phyloP scores from a whole-genome alignment of 2,329 filamentous ascomycete genomes.

The Colletotrichum spaethianum region DNA sequence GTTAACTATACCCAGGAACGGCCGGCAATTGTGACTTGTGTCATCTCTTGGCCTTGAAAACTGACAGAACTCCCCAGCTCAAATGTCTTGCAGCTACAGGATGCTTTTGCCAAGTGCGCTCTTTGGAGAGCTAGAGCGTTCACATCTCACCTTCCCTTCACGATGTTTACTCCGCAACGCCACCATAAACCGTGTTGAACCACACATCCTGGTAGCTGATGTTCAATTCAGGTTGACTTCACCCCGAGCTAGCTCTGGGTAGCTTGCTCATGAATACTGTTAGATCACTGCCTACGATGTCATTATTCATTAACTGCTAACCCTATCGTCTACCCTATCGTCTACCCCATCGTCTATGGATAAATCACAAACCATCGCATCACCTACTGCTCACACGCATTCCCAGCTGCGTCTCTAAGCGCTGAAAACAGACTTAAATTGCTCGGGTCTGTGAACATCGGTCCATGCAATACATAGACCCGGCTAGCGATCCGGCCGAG shows the following conservation, averaged over 20 bases:
- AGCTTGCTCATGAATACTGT: not conserved
- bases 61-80: not conserved
- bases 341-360: too few species aligned
- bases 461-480: not conserved
- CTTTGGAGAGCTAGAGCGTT: not conserved
- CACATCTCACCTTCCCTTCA: slow-evolving; percentile 18
- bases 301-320: not conserved
- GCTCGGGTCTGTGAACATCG: not conserved
- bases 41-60: slow-evolving; percentile 9
- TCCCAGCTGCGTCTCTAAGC: not conserved
- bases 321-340: too few species aligned
- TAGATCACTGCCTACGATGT: not conserved
- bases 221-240: not conserved
- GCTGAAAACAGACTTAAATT: not conserved
- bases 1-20: not conserved
- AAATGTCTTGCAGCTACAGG: not conserved
- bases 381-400: too few species aligned
- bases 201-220: not conserved
- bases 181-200: not conserved
- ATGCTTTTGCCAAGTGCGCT: slow-evolving; percentile 16
- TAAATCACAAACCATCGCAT: not conserved
- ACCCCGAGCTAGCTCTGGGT: not conserved
- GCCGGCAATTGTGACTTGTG: slow-evolving; percentile 2
- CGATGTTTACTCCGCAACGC: not conserved
- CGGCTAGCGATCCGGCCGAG: slow-evolving; percentile 11